These are phyloP conservation scores for Rhodotorula sp. DNA, from an alignment of 1,284 basidiomycete genomes.

Conservation along the genomic window DNA sequence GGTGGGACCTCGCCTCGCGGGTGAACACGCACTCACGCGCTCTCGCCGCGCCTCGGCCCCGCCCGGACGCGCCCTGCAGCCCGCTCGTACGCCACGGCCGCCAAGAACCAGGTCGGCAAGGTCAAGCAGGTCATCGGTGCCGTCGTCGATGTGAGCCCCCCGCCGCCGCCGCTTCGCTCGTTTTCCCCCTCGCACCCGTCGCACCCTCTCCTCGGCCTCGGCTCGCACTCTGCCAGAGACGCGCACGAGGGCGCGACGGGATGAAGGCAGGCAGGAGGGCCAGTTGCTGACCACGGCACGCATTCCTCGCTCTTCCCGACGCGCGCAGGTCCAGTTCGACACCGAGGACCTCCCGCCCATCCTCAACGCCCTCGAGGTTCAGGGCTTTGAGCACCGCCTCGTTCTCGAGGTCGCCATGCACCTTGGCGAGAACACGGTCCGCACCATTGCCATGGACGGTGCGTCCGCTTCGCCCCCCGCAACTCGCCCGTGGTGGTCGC, in stretches of 20 bases:
- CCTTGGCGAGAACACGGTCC: conserved; percentile 97
- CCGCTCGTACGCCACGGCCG: conserved; percentile 88
- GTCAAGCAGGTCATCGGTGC: conserved; percentile 73
- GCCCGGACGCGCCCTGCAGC: conserved; percentile 52
- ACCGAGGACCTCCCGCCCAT: conserved; percentile 80
- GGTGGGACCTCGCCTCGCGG: conserved; percentile 24
- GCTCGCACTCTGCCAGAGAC: too few species aligned
- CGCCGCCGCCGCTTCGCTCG: conserved; percentile 14
- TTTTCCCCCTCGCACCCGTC: conserved; percentile 56
- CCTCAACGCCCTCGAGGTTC: conserved; percentile 96
- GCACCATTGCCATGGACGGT: conserved; percentile 70
- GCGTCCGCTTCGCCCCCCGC: neutral
- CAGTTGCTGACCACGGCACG: neutral
- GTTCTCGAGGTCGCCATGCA: conserved; percentile 96
- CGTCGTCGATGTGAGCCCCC: conserved; percentile 73
- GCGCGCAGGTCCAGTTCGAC: conserved; percentile 47
- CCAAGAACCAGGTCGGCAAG: conserved; percentile 67
- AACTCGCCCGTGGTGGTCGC: too few species aligned
- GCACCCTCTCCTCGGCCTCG: conserved; percentile 52
- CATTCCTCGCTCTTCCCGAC: neutral
- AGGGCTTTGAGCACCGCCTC: conserved; percentile 78
- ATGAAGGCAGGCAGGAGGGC: neutral
- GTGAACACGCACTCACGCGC: conserved; percentile 5
- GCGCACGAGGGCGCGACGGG: neutral
- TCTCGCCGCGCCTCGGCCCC: neutral